phyloP scores from a whole-genome alignment of 495 filamentous ascomycete genomes.

The Tirmania nivea region DNA sequence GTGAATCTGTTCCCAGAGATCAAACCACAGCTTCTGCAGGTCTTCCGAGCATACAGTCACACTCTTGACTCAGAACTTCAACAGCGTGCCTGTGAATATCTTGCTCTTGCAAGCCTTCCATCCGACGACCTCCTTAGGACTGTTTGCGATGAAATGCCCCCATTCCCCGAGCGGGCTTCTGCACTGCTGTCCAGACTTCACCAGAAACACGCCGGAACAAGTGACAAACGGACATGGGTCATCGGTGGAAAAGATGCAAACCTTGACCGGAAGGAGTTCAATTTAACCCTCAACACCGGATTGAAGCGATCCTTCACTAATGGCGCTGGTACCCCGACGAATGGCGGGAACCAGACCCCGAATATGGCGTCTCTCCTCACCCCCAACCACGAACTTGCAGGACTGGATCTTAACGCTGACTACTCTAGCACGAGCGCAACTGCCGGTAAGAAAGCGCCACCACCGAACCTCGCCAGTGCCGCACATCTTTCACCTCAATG shows the following conservation, averaged over 20 bases:
- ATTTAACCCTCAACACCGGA: constrained; percentile 57
- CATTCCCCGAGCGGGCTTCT: constrained; percentile 85
- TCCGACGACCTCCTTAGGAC: constrained; percentile 87
- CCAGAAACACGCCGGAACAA: constrained; percentile 73
- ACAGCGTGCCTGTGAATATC: constrained; percentile 89
- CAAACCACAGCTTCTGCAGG: constrained; percentile 76
- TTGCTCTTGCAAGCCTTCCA: constrained; percentile 62
- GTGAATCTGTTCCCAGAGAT: constrained; percentile 98
- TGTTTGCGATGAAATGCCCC: constrained; percentile 97
- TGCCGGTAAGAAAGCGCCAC: constrained; percentile 33
- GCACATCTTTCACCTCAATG: constrained; percentile 86
- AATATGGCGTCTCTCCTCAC: constrained; percentile 16
- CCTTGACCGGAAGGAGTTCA: constrained; percentile 53
- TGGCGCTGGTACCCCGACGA: constrained; percentile 24
- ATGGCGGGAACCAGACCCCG: constrained; percentile 27
- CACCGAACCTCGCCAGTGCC: constrained; percentile 71
- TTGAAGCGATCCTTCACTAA: constrained; percentile 63
- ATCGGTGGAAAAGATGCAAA: constrained; percentile 89
- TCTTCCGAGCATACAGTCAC: constrained; percentile 84
- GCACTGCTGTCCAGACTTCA: constrained; percentile 81
- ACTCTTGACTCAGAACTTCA: constrained; percentile 89
- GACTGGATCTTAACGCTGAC: constrained; percentile 49
- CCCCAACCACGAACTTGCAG: constrained; percentile 43
- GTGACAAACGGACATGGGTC: constrained; percentile 89
- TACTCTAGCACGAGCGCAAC: constrained; percentile 20